These are phyloP conservation scores for Blastocrithidia nonstop DNA, from an alignment of 208 protist genomes.

Conservation along the genomic window DNA sequence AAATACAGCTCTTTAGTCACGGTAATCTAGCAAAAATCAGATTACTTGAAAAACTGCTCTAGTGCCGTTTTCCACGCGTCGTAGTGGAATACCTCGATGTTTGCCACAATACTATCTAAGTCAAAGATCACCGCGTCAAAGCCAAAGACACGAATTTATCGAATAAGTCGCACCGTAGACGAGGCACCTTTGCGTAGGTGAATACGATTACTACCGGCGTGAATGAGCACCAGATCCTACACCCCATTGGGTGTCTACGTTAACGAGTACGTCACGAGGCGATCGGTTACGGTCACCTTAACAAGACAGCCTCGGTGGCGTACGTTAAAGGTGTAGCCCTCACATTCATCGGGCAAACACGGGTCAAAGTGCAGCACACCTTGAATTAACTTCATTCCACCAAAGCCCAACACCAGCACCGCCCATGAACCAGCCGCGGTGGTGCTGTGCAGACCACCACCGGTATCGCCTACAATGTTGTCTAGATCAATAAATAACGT, in stretches of 20 bases:
- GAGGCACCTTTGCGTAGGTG: conserved; percentile 23
- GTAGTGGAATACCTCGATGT: conserved; percentile 74
- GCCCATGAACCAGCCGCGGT: conserved; percentile 71
- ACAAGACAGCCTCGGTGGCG: conserved; percentile 68
- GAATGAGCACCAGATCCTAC: conserved; percentile 49
- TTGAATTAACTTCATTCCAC: conserved; percentile 47
- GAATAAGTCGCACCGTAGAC: conserved; percentile 51
- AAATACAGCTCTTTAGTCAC: conserved; percentile 71
- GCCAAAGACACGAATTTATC: conserved; percentile 59
- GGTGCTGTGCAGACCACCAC: conserved; percentile 55
- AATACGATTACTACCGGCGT: conserved; percentile 49
- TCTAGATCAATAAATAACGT: conserved; percentile 58
- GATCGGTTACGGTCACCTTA: conserved; percentile 33
- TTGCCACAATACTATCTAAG: conserved; percentile 62
- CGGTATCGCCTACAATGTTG: conserved; percentile 56
- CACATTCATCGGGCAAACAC: conserved; percentile 42
- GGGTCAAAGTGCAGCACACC: conserved; percentile 76
- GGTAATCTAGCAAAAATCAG: conserved; percentile 12
- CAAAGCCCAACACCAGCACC: conserved; percentile 62
- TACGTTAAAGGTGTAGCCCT: conserved; percentile 60
- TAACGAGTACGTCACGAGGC: conserved; percentile 62
- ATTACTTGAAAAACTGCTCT: conserved; percentile 41
- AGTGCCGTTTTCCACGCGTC: conserved; percentile 75
- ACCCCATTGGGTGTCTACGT: conserved; percentile 20
- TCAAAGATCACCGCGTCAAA: conserved; percentile 86